Base-by-base conservation (phyloP, 1,284 basidiomycete genomes). In the Sanghuangporus sanghuang region DNA sequence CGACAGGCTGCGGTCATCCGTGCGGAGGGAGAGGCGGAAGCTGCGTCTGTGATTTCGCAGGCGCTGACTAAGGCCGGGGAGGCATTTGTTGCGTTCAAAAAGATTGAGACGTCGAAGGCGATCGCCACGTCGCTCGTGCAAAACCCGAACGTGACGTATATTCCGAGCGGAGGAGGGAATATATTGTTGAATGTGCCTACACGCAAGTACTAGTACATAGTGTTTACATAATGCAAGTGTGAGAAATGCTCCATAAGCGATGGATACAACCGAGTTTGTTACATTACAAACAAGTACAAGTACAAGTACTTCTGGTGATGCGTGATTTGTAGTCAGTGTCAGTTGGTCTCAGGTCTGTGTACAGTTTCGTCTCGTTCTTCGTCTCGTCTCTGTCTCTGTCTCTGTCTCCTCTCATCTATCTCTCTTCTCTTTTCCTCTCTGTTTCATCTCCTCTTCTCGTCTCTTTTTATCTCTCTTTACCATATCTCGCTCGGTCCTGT, bases 1-100 rank as follows among this genome's bases (percentile, higher is more conserved):
- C 89, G 96, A 64, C 96, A 99, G 80, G 97, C 96, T 1, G 90
- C 94, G 6, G 96, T 99, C 67, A 98, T 99, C 68, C 88, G 97
- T 63, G 96, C 97, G 1, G 96, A 99, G 76, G 97, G 97, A 66
- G 96, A 99, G 79, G 96, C 96, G 3, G 96, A 99, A 78, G 97
- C 96, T 8, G 95, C 95, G 6, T 79, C 86, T 63, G 96, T 95
- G 64, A 98, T 99, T 72, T 96, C 94, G 14, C 84, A 81, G 66
- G 94, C 97, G n/a, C 77, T 98, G 73, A 90, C 93, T 72, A 93
- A 90, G 79, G 96, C 95, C 2, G 97, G 96, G 18, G 95, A 98
- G 72, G 96, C 94, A 44, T 94, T 98, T 76, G 86, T 99, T 62
- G 90, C 95, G 66, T 88, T 99, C 75, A 85, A 96, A 71, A 94